Base-by-base conservation (phyloP, 768 basidiomycete genomes). In the Trametes elegans region DNA sequence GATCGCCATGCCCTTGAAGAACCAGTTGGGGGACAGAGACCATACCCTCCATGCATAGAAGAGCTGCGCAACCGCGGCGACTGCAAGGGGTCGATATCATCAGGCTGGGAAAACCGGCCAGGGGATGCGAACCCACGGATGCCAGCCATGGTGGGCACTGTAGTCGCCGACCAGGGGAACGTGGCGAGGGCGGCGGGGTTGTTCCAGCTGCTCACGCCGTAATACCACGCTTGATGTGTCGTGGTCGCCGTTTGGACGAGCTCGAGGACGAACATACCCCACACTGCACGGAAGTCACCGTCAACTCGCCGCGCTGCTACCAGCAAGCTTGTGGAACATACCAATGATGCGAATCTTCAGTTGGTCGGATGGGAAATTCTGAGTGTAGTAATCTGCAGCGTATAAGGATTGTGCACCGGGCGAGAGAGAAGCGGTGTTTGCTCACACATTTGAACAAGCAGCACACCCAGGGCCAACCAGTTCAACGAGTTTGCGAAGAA, bases 41-140 rank as follows among this genome's bases (percentile, higher is more conserved):
- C 51, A 58, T 11, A 45, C 46, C 27, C 56, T 59, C 59, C 62
- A 64, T 11, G 64, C 60, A 46, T 64, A 67, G 52, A 64, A 67
- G 14, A 64, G 13, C 48, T 67, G 66, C 28, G 62, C 58, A 3
- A 62, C 46, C 16, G 49, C 42, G 5, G 62, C 47, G 38, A 64
- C 62, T 65, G 16, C 6, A 13, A 31, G 19, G 13, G 18, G 27
- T 14, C 16, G 36, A 27, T 21, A 16, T 19, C 7, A 46, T 42
- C 28, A 23, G 40, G 9, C 4, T 18, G 7, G 18, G 31, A 39
- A 48, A 7, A 23, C 4, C 19, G 1, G 45, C 16, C 8, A 24
- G 14, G 19, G 18, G 18, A 19, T 8, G 18, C 8, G 28, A 34
- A 38, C 50, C 21, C 19, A 67, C 66, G 60, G 29, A 62, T 35